Conservation (phyloP, 2,329 filamentous ascomycete species). For the Alternaria brassicicola region DNA sequence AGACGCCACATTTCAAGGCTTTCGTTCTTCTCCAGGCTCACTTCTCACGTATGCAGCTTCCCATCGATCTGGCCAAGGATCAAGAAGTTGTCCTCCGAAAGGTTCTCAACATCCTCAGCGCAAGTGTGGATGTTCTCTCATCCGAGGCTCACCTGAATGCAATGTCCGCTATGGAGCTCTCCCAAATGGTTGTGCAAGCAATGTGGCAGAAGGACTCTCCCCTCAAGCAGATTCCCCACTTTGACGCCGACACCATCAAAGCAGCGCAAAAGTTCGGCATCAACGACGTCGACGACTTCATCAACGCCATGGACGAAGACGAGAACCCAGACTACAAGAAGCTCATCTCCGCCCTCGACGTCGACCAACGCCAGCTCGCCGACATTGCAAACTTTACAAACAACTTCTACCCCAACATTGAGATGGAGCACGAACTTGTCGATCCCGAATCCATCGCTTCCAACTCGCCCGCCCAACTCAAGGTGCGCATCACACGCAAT, state of each 20-base stretch:
- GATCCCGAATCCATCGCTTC: slow-evolving; percentile 81
- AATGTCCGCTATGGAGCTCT: slow-evolving; percentile 99
- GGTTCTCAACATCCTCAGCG: slow-evolving; percentile 84
- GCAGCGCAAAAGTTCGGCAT: slow-evolving; percentile 80
- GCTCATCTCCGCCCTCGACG: slow-evolving; percentile 76
- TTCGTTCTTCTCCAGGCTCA: slow-evolving; percentile 97
- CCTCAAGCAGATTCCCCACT: slow-evolving; percentile 97
- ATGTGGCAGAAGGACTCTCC: slow-evolving; percentile 99
- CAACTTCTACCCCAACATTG: slow-evolving; percentile 92
- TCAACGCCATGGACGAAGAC: slow-evolving; percentile 97
- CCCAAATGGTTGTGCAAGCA: slow-evolving; percentile 97
- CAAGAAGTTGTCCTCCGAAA: slow-evolving; percentile 87
- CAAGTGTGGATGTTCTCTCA: slow-evolving; percentile 91
- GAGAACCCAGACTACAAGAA: slow-evolving; percentile 83
- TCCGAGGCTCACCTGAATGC: slow-evolving; percentile 96
- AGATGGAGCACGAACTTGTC: slow-evolving; percentile 85
- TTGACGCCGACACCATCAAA: slow-evolving; percentile 81
- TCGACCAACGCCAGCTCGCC: slow-evolving; percentile 80
- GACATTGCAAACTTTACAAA: slow-evolving; percentile 97
- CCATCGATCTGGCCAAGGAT: slow-evolving; percentile 93
- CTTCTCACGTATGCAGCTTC: slow-evolving; percentile 95
- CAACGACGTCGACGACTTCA: slow-evolving; percentile 96
- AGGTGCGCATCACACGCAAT: slow-evolving; percentile 83
- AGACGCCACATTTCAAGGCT: slow-evolving; percentile 97
- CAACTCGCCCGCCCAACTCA: slow-evolving; percentile 80